A percentile compares a stretch with the other conserved stretches of the same genome.
Conservation (phyloP, 345 rosid genomes). For the Boechera retrofracta region DNA sequence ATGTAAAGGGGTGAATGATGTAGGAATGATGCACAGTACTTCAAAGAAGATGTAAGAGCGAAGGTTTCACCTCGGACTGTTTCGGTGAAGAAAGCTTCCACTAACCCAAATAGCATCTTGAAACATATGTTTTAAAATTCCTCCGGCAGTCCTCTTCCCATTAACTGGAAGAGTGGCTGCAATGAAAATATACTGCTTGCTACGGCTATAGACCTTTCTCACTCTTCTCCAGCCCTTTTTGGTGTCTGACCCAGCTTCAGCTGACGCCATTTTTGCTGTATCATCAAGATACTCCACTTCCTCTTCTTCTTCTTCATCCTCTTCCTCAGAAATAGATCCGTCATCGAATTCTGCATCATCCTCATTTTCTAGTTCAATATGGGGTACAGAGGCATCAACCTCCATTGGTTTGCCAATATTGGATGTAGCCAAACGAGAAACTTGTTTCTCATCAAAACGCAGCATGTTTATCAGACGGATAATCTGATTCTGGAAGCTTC, state of each 20-base stretch:
- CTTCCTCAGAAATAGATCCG: slow-evolving; percentile 40
- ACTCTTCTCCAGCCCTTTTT: slow-evolving; percentile 84
- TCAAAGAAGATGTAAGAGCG: slow-evolving; percentile 29
- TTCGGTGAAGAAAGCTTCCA: slow-evolving; percentile 90
- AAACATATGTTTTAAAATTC: slow-evolving; percentile 82
- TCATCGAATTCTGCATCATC: slow-evolving; percentile 46
- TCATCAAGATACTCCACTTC: slow-evolving; percentile 55
- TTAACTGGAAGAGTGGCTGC: slow-evolving; percentile 97
- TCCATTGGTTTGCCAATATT: slow-evolving; percentile 43
- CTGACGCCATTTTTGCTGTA: slow-evolving; percentile 43
- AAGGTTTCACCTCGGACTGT: slow-evolving; percentile 80
- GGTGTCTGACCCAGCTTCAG: slow-evolving; percentile 42
- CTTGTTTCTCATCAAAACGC: slow-evolving; percentile 79
- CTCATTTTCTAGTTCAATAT: slow-evolving; percentile 41
- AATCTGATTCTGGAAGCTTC: slow-evolving; percentile 90
- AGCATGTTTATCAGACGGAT: slow-evolving; percentile 80
- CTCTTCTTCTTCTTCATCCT: slow-evolving; percentile 47
- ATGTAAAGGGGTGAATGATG: not conserved
- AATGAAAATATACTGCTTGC: slow-evolving; percentile 93
- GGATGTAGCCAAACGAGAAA: slow-evolving; percentile 56
- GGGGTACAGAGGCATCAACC: slow-evolving; percentile 40
- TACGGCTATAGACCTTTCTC: slow-evolving; percentile 70
- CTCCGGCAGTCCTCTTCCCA: slow-evolving; percentile 96
- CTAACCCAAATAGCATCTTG: slow-evolving; percentile 88
- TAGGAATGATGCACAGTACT: not conserved